Conservation (phyloP, 192 early-diverging fungal genomes). For the Globomyces pollinis-pini region DNA sequence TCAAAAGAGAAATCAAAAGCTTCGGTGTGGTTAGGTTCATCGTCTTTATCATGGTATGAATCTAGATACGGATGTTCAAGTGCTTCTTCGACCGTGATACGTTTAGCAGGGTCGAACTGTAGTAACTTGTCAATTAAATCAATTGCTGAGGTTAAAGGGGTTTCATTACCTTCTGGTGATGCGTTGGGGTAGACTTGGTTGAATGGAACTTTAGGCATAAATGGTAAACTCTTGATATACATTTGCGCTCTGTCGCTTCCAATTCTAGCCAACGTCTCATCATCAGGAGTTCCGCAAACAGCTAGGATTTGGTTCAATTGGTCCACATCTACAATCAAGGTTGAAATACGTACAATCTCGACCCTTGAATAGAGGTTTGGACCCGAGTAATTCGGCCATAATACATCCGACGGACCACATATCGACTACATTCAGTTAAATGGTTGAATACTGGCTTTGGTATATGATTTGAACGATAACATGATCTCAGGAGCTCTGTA, state of each 20-base stretch:
- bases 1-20: constrained; percentile 84
- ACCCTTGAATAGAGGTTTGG: constrained; percentile 92
- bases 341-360: constrained; percentile 61
- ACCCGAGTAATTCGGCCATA: constrained; percentile 93
- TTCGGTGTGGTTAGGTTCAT: constrained; percentile 68
- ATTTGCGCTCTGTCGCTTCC: constrained; percentile 91
- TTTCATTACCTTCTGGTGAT: constrained; percentile 45
- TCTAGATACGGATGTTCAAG: constrained; percentile 88
- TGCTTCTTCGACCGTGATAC: constrained; percentile 90
- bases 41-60: constrained; percentile 83
- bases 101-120: constrained; percentile 84
- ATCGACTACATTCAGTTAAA: too few relatives aligned
- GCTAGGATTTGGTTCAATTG: constrained; percentile 95
- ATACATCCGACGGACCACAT: constrained; percentile 99
- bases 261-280: constrained; percentile 78
- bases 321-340: constrained; percentile 65
- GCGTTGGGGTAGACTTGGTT: constrained; percentile 80
- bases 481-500: constrained; percentile 98
- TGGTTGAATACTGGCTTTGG: too few relatives aligned
- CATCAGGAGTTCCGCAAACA: constrained; percentile 89
- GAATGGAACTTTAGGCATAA: constrained; percentile 85
- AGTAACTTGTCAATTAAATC: constrained; percentile 82
- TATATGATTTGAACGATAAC: constrained; percentile 95
- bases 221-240: constrained; percentile 87
- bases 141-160: constrained; percentile 72